Conservation (phyloP, 352 stramenopile species). For the Phytophthora sojae region DNA sequence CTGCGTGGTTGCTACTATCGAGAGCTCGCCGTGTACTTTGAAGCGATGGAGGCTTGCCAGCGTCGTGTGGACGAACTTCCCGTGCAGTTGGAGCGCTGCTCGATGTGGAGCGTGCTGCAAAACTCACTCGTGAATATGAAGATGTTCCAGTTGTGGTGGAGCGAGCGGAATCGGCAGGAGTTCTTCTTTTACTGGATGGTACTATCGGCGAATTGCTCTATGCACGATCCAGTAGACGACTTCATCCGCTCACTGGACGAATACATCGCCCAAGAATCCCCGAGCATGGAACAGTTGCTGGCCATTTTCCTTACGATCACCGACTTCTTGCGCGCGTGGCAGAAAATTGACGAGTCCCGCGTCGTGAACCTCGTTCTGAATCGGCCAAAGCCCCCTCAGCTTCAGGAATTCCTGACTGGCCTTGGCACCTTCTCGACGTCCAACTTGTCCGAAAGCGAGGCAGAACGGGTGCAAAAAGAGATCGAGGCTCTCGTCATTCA, state of each 20-base stretch:
- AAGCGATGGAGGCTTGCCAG: constrained; percentile 72
- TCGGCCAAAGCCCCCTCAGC: constrained; percentile 64
- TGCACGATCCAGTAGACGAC: constrained; percentile 82
- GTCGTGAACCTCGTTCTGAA: constrained; percentile 40
- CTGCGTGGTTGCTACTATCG: constrained; percentile 77
- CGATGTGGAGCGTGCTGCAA: constrained; percentile 72
- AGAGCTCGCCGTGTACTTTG: constrained; percentile 79
- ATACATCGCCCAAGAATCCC: constrained; percentile 68
- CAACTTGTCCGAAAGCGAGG: constrained; percentile 60
- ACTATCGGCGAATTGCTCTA: constrained; percentile 62
- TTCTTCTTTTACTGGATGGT: constrained; percentile 86
- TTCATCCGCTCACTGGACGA: constrained; percentile 84
- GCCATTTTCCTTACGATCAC: constrained; percentile 81
- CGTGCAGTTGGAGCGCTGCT: constrained; percentile 80
- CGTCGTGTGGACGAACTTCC: constrained; percentile 82
- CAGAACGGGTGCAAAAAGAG: constrained; percentile 60
- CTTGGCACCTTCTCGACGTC: constrained; percentile 63
- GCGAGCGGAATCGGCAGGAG: constrained; percentile 78
- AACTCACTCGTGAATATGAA: constrained; percentile 82
- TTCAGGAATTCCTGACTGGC: constrained; percentile 80
- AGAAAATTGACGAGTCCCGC: constrained; percentile 51
- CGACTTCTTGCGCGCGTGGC: constrained; percentile 79
- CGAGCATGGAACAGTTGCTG: constrained; percentile 70
- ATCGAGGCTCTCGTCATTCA: constrained; percentile 75
- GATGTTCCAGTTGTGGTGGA: constrained; percentile 90